A percentile compares a stretch with the other conserved stretches of the same genome.
phyloP scores from a whole-genome alignment of 345 rosid species.

The Rubroshorea leprosula region DNA sequence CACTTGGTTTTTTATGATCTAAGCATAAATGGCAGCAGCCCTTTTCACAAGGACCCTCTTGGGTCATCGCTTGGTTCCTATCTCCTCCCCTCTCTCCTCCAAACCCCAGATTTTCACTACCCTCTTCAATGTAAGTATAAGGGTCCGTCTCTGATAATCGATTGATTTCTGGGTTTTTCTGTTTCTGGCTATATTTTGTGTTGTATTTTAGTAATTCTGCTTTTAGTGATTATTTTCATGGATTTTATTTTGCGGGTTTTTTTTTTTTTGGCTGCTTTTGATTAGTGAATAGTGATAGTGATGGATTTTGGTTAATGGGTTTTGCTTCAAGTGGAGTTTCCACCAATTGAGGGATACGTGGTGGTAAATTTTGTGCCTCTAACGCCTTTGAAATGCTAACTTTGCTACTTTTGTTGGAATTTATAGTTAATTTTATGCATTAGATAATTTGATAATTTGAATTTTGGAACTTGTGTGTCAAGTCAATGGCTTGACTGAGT shows the following conservation, averaged over 20 bases:
- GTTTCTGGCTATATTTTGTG: not conserved
- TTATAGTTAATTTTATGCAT: too few relatives aligned
- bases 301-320: constrained; percentile 5
- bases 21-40: constrained; percentile 48
- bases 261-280: too few relatives aligned
- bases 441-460: too few relatives aligned
- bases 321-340: constrained; percentile 6
- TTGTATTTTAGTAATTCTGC: not conserved
- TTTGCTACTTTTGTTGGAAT: not conserved
- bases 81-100: constrained; percentile 25
- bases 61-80: constrained; percentile 40
- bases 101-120: constrained; percentile 26
- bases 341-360: not conserved
- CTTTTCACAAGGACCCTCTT: constrained; percentile 36
- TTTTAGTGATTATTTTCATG: too few relatives aligned
- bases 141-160: constrained; percentile 2
- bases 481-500: not conserved
- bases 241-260: too few relatives aligned
- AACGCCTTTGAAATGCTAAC: not conserved
- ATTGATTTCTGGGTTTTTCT: constrained; percentile 9
- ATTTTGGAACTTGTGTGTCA: not conserved
- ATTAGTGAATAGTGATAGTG: too few relatives aligned
- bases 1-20: constrained; percentile 16
- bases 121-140: constrained; percentile 42
- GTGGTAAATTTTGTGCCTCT: not conserved